Evolutionary conservation across 345 rosid species (phyloP), one percentile per base, ranked within the genome.

Genomic region (Garcia nutans): DNA sequence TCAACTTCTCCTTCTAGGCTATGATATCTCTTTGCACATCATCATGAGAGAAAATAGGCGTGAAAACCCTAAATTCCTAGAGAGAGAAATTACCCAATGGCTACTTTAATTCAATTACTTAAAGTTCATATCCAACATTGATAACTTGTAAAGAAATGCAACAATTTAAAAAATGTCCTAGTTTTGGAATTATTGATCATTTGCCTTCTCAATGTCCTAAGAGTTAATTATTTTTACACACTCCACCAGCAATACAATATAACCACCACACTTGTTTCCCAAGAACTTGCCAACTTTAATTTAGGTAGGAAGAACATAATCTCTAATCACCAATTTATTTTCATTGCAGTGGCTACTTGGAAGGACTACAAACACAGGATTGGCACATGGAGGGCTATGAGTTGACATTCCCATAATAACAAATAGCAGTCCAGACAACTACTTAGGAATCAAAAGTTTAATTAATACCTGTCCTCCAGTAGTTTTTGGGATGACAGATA

Each of bases 401-500:
- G 54, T 42, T 37, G 20, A 59, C n/a, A 58, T 37, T 47, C 13
- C 50, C 13, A 2, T 47, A 47, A 8, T 8, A 47, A 47, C 10
- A 5, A 37, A 11, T 47, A 47, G 49, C 54, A 52, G 7, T 10
- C 3, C 16, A 33, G 37, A n/a, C 5, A 49, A 65, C 61, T 17
- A 52, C 41, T 64, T 54, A 26, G 28, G 6, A 65, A 0, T 56
- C 33, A 31, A 75, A 23, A 65, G 45, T 23, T 54, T 20, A 24
- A 52, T 24, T 47, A 42, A 71, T 77, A 96, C 97, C 97, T 93
- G 98, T 77, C 98, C 98, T 84, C 99, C 99, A 56, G 98, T 92
- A 31, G 92, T 93, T 86, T 86, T 89, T 44, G 99, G 98, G 77
- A 96, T 89, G 61, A 87, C 97, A 64, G 97, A 88, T 74, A 92